phyloP scores from a whole-genome alignment of 805 yeast species.

The Ogataea philodendri region DNA sequence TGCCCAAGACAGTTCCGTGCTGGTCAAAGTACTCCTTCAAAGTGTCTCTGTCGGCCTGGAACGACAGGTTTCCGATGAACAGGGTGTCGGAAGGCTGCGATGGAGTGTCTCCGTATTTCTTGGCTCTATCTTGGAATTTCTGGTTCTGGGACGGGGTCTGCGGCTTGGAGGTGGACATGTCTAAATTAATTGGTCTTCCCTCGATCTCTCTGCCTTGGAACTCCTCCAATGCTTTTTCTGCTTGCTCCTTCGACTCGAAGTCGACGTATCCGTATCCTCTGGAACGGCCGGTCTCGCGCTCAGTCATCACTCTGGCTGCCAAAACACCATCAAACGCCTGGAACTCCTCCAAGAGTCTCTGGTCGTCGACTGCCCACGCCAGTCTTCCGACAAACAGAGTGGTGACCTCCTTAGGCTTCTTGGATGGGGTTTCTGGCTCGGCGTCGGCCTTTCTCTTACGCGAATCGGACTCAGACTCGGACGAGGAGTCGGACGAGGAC shows the following conservation, averaged over 20 bases:
- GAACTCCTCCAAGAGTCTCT: conserved; percentile 86
- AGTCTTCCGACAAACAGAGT: conserved; percentile 96
- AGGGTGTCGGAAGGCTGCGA: conserved; percentile 94
- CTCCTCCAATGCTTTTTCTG: conserved; percentile 81
- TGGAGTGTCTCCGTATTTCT: conserved; percentile 83
- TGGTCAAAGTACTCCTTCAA: conserved; percentile 71
- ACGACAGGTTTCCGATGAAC: conserved; percentile 93
- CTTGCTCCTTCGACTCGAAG: conserved; percentile 70
- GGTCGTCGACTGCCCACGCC: conserved; percentile 96
- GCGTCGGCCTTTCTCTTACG: conserved; percentile 43
- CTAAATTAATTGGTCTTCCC: conserved; percentile 94
- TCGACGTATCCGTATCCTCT: conserved; percentile 98
- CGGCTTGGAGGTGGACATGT: conserved; percentile 84
- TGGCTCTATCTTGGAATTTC: conserved; percentile 74
- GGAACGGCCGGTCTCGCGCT: conserved; percentile 79
- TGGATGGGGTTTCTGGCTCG: conserved; percentile 43
- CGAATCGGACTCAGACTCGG: conserved; percentile 31
- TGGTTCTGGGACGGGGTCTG: conserved; percentile 46
- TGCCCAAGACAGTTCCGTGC: conserved; percentile 80
- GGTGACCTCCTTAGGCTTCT: conserved; percentile 69
- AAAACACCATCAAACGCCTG: conserved; percentile 77
- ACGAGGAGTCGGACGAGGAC: conserved; percentile 27
- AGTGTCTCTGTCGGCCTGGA: conserved; percentile 80
- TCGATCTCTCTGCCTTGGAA: conserved; percentile 94
- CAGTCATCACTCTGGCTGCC: conserved; percentile 89